A percentile compares a stretch with the other conserved stretches of the same genome.
phyloP scores from a whole-genome alignment of 129 eudicot genomes.

The Chrysanthemum lavandulifolium region DNA sequence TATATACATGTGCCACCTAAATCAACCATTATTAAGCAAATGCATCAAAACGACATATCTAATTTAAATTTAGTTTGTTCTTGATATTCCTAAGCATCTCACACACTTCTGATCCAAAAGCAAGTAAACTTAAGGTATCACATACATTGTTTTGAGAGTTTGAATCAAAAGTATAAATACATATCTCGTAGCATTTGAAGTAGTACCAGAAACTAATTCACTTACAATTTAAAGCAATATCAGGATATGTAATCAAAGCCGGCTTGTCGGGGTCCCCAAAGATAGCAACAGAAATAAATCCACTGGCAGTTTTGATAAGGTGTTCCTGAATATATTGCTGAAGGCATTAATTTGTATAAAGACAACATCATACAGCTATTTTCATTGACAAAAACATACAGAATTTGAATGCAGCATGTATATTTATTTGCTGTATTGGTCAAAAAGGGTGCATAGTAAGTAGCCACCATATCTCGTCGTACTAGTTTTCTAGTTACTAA shows the following conservation, averaged over 20 bases:
- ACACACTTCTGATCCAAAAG: slow-evolving; percentile 15
- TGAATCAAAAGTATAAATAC: too few relatives aligned
- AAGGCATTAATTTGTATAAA: slow-evolving; percentile 25
- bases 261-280: slow-evolving; percentile 90
- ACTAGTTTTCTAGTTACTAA: not conserved
- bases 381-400: not conserved
- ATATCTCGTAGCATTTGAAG: too few relatives aligned
- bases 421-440: slow-evolving; percentile 20
- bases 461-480: slow-evolving; percentile 19
- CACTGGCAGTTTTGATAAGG: slow-evolving; percentile 61
- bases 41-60: not conserved
- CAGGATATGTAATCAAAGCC: slow-evolving; percentile 89
- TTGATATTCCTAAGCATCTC: not conserved
- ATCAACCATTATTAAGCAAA: slow-evolving; percentile 7
- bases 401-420: not conserved
- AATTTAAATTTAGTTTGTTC: not conserved
- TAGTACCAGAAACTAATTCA: slow-evolving; percentile 7
- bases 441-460: slow-evolving; percentile 16
- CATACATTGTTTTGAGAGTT: too few relatives aligned
- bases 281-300: slow-evolving; percentile 74
- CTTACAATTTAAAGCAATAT: slow-evolving; percentile 88
- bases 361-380: slow-evolving; percentile 12
- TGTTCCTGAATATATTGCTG: slow-evolving; percentile 61
- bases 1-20: not conserved
- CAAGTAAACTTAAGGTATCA: not conserved